Base-by-base conservation (phyloP, 108 stramenopile species). In the Seminavis robusta region DNA sequence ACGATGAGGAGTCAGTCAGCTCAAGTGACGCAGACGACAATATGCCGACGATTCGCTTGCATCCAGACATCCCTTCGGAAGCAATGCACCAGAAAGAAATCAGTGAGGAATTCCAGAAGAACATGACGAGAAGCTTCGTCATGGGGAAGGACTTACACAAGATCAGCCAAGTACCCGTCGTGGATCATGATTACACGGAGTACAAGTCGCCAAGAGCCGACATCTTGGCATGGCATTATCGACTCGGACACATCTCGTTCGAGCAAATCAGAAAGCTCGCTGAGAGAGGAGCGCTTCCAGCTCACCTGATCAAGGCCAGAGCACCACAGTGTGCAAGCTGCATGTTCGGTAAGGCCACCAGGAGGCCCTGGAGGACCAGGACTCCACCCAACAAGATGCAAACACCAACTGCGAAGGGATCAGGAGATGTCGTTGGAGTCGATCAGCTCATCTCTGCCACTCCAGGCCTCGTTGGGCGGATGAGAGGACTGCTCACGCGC, bases 381-480 rank as follows among this genome's bases (percentile, higher is more conserved):
- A 31, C 38, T 0, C 38, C 33, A 27, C 19, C 19, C 19, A 38
- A 9, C 10, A 50, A 0, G 39, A 41, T 3, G 39, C 28, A 3
- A 9, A 39, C 0, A 16, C 47, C 31, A 10, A 33, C 31, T n/a
- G 30, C 39, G 0, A 57, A 23, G 0, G 19, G 33, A 33, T 71
- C 77, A 2, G 77, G 71, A 0, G 40, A 73, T 38, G 30, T 33
- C n/a, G 52, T 78, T 10, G 38, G 43, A 24, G 67, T 78, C 11
- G 67, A 78, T 46, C 70, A 72, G 38, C 37, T 76, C 1, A 56
- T 64, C 7, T 62, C 61, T 21, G 27, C 57, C 0, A 66, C 55
- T 20, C 79, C 70, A 9, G 73, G 73, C 0, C 46, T 74, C 7
- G 56, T 80, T 42, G 64, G 56, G 3, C 69, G 75, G 33, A 33